Conservation (phyloP, 441 rosid species). For the Euphorbia corollata region DNA sequence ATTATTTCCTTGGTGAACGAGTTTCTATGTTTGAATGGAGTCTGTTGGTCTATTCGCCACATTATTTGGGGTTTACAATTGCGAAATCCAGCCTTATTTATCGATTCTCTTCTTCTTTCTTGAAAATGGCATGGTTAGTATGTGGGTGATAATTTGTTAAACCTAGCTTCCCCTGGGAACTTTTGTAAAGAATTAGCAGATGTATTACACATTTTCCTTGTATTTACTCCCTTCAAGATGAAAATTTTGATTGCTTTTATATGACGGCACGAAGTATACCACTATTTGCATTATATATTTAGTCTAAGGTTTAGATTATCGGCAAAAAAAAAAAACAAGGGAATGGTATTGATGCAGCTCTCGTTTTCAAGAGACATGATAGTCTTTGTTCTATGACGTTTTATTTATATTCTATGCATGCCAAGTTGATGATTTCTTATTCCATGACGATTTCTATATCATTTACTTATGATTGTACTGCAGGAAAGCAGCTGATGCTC, state of each 20-base stretch:
- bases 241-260: neutral
- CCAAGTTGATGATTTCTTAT: neutral
- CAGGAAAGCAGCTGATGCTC: constrained; percentile 87
- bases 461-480: constrained; percentile 12
- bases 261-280: neutral
- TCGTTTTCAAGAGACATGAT: constrained; percentile 7
- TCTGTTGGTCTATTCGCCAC: neutral
- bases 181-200: neutral
- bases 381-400: neutral
- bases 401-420: neutral
- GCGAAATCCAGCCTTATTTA: neutral
- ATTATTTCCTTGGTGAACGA: neutral
- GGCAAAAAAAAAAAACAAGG: neutral
- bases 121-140: neutral
- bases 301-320: neutral
- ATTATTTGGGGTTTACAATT: constrained; percentile 1
- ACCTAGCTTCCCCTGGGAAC: neutral
- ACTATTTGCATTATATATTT: neutral
- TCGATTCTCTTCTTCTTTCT: neutral
- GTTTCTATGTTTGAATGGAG: neutral
- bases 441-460: neutral
- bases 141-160: neutral
- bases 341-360: neutral
- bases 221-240: neutral
- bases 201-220: neutral